phyloP scores from a whole-genome alignment of 441 rosid species.

The Gossypium gossypioides region DNA sequence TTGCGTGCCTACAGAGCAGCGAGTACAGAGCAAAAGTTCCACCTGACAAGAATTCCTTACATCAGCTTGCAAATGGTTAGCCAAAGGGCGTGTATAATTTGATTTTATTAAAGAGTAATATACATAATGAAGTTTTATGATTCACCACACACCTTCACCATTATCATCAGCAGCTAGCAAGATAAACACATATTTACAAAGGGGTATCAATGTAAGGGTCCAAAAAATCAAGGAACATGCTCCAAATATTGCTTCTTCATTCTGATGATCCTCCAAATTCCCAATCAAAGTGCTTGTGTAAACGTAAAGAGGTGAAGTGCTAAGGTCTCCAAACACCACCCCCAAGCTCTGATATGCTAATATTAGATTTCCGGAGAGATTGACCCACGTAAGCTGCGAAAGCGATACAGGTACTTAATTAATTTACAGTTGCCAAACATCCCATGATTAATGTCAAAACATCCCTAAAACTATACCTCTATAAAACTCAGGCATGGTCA shows the following conservation, averaged over 20 bases:
- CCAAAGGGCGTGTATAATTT: background rate
- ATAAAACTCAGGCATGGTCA: background rate
- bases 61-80: constrained; percentile 19
- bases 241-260: constrained; percentile 61
- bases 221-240: constrained; percentile 82
- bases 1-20: constrained; percentile 77
- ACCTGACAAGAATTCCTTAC: constrained; percentile 35
- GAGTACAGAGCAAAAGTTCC: constrained; percentile 90
- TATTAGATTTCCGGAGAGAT: constrained; percentile 45
- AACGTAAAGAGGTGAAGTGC: constrained; percentile 84
- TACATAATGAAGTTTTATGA: background rate
- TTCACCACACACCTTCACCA: constrained; percentile 61
- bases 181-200: constrained; percentile 57
- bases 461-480: background rate
- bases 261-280: constrained; percentile 38
- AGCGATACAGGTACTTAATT: background rate
- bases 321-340: constrained; percentile 72
- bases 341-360: constrained; percentile 90
- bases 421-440: background rate
- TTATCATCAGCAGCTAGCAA: constrained; percentile 65
- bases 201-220: constrained; percentile 71
- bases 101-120: background rate
- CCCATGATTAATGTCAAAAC: constrained; percentile 1
- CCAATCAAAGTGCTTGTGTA: constrained; percentile 49
- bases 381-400: constrained; percentile 62